Percentiles rank a stretch among this genome's conserved stretches.
Evolutionary conservation across 2,329 filamentous ascomycete genomes (phyloP).

Genomic region (Rhytidhysteron rufulum): DNA sequence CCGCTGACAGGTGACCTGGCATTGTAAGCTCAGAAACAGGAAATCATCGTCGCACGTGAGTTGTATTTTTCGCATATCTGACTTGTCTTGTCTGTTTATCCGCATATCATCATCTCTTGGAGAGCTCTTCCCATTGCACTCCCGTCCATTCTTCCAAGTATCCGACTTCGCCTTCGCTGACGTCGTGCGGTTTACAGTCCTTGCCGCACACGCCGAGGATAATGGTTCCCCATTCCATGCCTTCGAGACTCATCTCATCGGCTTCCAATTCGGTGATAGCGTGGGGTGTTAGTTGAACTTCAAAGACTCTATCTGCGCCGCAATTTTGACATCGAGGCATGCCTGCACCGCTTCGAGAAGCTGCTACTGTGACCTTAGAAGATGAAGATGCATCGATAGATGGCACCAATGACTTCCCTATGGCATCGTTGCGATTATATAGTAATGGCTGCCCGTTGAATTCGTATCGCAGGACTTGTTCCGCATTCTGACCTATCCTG

Average conservation of each 20-base stretch:
- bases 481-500: constrained; percentile 47
- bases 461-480: constrained; percentile 50
- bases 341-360: constrained; percentile 28
- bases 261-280: constrained; percentile 85
- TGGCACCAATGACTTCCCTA: constrained; percentile 61
- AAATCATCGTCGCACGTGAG: too few relatives aligned
- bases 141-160: constrained; percentile 97
- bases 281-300: constrained; percentile 88
- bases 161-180: constrained; percentile 60
- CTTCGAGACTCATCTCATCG: constrained; percentile 63
- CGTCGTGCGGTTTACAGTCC: constrained; percentile 66
- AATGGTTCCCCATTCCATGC: constrained; percentile 98
- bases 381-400: constrained; percentile 19
- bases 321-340: constrained; percentile 78
- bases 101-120: constrained; percentile 9
- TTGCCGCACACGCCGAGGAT: constrained; percentile 78
- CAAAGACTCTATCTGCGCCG: constrained; percentile 72
- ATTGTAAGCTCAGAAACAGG: too few relatives aligned
- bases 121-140: constrained; percentile 89
- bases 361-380: constrained; percentile 23
- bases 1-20: too few relatives aligned
- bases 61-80: too few relatives aligned
- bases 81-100: too few relatives aligned
- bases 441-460: constrained; percentile 56
- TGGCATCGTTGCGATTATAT: constrained; percentile 72